Percentiles rank a stretch among this genome's conserved stretches.
These are phyloP conservation scores for Fusarium sp. DNA, from an alignment of 2,329 filamentous ascomycete genomes.

Conservation along the genomic window DNA sequence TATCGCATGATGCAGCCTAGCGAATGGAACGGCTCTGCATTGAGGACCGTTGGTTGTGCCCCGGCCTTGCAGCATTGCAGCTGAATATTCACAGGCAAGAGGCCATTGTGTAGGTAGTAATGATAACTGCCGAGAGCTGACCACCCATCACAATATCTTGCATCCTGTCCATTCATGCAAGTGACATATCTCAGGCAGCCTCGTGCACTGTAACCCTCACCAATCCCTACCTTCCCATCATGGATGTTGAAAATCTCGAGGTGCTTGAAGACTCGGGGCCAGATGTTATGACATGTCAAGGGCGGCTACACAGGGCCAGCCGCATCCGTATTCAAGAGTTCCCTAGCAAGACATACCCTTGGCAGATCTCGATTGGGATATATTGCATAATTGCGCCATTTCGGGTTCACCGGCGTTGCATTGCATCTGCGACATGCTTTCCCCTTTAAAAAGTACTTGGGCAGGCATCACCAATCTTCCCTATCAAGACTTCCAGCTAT, in stretches of 20 bases:
- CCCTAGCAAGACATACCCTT: neutral
- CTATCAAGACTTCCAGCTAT: too few species aligned
- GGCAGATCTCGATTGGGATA: neutral
- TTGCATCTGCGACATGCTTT: neutral
- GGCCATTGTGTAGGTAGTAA: neutral
- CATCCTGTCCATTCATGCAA: neutral
- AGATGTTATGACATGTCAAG: neutral
- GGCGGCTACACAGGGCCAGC: neutral
- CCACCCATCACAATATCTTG: neutral
- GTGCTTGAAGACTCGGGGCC: neutral
- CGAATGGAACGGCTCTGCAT: neutral
- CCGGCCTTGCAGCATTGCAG: neutral
- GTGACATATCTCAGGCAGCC: neutral
- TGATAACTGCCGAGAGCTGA: neutral
- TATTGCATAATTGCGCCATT: neutral
- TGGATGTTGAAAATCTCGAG: neutral
- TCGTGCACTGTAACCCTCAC: neutral
- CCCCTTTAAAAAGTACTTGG: too few species aligned
- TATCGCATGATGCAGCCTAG: neutral
- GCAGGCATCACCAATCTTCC: too few species aligned
- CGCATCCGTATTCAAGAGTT: neutral
- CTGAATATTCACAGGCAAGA: neutral
- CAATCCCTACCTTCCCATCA: neutral
- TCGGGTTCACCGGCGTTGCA: neutral
- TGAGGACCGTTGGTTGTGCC: neutral